A percentile compares a stretch with the other conserved stretches of the same genome.
Evolutionary conservation across 768 basidiomycete genomes (phyloP).

Genomic region (Lentinus tigrinus): DNA sequence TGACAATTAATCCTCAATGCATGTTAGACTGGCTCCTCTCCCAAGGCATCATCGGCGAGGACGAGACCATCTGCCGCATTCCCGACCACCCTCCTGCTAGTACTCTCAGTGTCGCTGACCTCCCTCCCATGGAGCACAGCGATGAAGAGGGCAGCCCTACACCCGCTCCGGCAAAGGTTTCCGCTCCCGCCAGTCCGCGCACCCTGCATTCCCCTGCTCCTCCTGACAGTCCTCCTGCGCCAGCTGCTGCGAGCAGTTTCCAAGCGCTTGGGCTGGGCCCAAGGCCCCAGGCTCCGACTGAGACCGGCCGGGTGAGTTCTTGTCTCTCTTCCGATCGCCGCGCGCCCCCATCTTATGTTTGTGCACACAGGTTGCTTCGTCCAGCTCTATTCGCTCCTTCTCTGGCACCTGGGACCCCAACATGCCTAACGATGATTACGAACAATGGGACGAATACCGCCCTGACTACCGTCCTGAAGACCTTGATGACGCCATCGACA

Average conservation of each 20-base stretch:
- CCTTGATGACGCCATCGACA: constrained; percentile 2
- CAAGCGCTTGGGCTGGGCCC: background rate
- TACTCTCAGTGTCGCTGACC: background rate
- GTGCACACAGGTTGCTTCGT: background rate
- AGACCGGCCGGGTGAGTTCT: constrained; percentile 5
- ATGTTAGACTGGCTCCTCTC: constrained; percentile 21
- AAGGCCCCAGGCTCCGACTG: background rate
- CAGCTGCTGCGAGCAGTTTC: background rate
- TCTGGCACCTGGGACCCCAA: constrained; percentile 16
- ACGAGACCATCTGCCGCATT: background rate
- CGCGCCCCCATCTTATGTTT: background rate
- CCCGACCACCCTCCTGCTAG: background rate
- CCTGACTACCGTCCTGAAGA: constrained; percentile 11
- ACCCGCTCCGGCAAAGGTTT: background rate
- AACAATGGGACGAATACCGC: constrained; percentile 9
- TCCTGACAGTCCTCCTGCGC: background rate
- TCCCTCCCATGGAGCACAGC: background rate
- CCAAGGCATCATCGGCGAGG: constrained; percentile 22
- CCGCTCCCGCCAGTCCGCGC: background rate
- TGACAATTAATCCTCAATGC: constrained; percentile 2
- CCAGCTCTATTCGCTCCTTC: constrained; percentile 8
- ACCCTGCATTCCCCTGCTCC: background rate
- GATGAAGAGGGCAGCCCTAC: background rate
- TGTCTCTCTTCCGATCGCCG: too few relatives aligned
- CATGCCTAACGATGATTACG: background rate